Percentiles rank a stretch among this genome's conserved stretches.
Conservation (phyloP, 331 rosid species). For the Telfairia occidentalis region DNA sequence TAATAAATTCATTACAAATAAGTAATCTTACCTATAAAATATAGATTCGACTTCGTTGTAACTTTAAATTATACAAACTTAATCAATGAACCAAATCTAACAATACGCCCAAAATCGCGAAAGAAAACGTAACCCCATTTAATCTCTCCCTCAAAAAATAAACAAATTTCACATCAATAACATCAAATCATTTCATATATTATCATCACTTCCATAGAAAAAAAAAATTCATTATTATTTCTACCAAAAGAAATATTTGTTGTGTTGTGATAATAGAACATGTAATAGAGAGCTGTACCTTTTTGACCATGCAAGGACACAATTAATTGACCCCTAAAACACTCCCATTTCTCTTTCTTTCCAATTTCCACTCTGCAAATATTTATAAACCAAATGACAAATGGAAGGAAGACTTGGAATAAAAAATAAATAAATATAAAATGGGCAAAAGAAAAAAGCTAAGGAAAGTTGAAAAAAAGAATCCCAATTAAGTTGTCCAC, state of each 20-base stretch:
- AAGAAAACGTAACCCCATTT: neutral
- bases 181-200: neutral
- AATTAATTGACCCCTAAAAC: neutral
- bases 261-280: neutral
- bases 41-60: neutral
- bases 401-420: too few species aligned
- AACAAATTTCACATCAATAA: neutral
- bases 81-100: neutral
- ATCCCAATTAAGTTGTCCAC: neutral
- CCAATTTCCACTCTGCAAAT: neutral
- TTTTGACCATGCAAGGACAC: neutral
- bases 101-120: neutral
- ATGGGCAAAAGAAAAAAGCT: neutral
- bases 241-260: neutral
- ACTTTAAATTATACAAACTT: neutral
- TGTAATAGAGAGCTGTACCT: neutral
- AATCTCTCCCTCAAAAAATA: neutral
- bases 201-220: neutral
- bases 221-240: neutral
- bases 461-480: neutral
- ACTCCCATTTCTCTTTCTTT: neutral
- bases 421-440: too few species aligned
- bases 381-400: neutral
- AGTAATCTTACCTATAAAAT: neutral
- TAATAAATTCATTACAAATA: neutral